These are phyloP conservation scores for Acephala macrosclerotiorum DNA, from an alignment of 2,329 filamentous ascomycete species.

Conservation along the genomic window DNA sequence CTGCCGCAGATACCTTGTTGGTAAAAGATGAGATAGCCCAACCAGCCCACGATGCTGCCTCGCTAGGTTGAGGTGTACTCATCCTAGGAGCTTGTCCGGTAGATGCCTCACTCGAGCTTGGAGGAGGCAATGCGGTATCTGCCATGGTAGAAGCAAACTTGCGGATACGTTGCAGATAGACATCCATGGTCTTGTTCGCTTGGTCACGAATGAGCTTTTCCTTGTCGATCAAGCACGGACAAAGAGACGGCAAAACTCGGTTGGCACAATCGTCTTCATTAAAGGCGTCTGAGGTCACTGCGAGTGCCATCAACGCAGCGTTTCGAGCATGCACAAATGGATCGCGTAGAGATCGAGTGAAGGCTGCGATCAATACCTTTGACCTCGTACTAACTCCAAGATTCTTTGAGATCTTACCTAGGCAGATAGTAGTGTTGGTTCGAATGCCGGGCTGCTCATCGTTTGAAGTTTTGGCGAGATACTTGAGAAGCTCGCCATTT, in stretches of 20 bases:
- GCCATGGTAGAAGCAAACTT: slow-evolving; percentile 82
- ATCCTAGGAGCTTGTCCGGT: slow-evolving; percentile 68
- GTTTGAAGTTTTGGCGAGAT: slow-evolving; percentile 94
- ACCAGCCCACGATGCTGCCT: slow-evolving; percentile 81
- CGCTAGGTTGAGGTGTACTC: slow-evolving; percentile 75
- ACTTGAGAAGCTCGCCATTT: slow-evolving; percentile 90
- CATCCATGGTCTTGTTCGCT: slow-evolving; percentile 85
- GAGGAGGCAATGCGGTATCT: slow-evolving; percentile 77
- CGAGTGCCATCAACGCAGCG: slow-evolving; percentile 84
- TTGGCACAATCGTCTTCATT: slow-evolving; percentile 87
- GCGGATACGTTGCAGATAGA: slow-evolving; percentile 82
- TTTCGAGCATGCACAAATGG: slow-evolving; percentile 95
- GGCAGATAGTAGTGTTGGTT: slow-evolving; percentile 96
- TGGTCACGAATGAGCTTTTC: slow-evolving; percentile 95
- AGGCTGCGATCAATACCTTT: slow-evolving; percentile 93
- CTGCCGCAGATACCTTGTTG: slow-evolving; percentile 85
- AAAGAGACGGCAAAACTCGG: slow-evolving; percentile 84
- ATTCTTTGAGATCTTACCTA: slow-evolving; percentile 94
- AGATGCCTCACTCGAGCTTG: slow-evolving; percentile 55
- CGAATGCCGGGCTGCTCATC: slow-evolving; percentile 97
- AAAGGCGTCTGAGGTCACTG: slow-evolving; percentile 86
- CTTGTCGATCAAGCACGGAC: slow-evolving; percentile 87
- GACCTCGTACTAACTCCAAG: slow-evolving; percentile 79
- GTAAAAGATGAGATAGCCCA: slow-evolving; percentile 99
- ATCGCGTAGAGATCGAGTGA: slow-evolving; percentile 86